Conservation (phyloP, 1,139 yeast species). For the Yamadazyma atmosphaerica region DNA sequence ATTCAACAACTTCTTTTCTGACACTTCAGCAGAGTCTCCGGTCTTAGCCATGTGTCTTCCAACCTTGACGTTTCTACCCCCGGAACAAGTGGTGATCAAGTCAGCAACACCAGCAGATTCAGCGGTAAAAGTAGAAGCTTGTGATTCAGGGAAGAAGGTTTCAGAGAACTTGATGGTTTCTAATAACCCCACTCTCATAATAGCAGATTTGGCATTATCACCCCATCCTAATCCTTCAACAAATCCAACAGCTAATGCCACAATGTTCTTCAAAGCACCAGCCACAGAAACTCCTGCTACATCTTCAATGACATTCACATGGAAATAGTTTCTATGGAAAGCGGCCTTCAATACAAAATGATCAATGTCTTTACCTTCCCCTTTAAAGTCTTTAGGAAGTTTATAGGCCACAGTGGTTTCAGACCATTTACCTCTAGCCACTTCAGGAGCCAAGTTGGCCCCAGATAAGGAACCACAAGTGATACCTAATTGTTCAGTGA, state of each 20-base stretch:
- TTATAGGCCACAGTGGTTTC: slow-evolving; percentile 51
- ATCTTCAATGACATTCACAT: slow-evolving; percentile 47
- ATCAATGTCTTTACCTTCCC: slow-evolving; percentile 46
- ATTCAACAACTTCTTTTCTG: slow-evolving; percentile 47
- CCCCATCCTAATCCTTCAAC: slow-evolving; percentile 55
- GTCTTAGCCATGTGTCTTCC: slow-evolving; percentile 51
- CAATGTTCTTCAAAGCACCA: slow-evolving; percentile 50
- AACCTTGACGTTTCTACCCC: slow-evolving; percentile 51
- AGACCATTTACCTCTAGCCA: slow-evolving; percentile 49
- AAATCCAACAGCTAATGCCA: slow-evolving; percentile 50
- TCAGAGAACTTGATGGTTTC: slow-evolving; percentile 45
- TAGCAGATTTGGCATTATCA: slow-evolving; percentile 52
- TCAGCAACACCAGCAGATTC: slow-evolving; percentile 56
- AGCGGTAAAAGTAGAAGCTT: slow-evolving; percentile 40
- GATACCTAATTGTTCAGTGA: slow-evolving; percentile 45
- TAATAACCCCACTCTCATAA: slow-evolving; percentile 48
- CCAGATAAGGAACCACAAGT: slow-evolving; percentile 50
- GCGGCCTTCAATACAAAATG: slow-evolving; percentile 40
- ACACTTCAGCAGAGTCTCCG: slow-evolving; percentile 42
- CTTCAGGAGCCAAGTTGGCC: slow-evolving; percentile 51
- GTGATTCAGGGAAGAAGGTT: slow-evolving; percentile 43
- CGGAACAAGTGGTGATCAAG: slow-evolving; percentile 50
- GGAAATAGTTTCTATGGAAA: slow-evolving; percentile 51
- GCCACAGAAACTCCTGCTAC: slow-evolving; percentile 53
- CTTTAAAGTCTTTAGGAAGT: slow-evolving; percentile 40